Evolutionary conservation across 495 filamentous ascomycete genomes (phyloP).

Genomic region (Talaromyces adpressus): DNA sequence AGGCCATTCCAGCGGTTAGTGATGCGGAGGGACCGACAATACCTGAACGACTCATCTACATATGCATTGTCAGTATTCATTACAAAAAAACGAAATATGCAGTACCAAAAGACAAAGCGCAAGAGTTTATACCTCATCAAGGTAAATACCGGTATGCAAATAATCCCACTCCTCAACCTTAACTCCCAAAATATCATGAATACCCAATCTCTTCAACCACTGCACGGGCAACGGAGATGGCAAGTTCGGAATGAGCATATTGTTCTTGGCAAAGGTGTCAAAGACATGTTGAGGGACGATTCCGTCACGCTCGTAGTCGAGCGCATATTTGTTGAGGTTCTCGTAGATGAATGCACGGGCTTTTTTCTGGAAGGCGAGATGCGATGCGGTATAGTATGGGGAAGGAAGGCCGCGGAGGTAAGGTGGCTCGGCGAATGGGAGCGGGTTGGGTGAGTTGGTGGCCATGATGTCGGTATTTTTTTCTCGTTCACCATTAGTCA

Average conservation of each 20-base stretch:
- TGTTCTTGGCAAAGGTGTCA: constrained; percentile 48
- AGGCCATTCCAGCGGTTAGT: constrained; percentile 62
- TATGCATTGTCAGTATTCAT: background rate
- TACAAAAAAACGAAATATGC: too few relatives aligned
- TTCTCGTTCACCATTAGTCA: background rate
- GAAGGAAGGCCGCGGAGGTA: constrained; percentile 64
- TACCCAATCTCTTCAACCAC: constrained; percentile 58
- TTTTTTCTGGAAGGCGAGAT: constrained; percentile 57
- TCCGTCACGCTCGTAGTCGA: constrained; percentile 60
- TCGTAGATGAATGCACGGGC: constrained; percentile 57
- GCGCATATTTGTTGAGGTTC: constrained; percentile 50
- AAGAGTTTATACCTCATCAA: too few relatives aligned
- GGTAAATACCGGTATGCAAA: constrained; percentile 60
- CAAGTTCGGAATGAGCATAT: constrained; percentile 59
- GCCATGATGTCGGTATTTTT: constrained; percentile 18
- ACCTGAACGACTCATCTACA: constrained; percentile 55
- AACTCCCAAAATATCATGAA: constrained; percentile 59
- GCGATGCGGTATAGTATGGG: constrained; percentile 57
- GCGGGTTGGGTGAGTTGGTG: constrained; percentile 25
- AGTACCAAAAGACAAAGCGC: too few relatives aligned
- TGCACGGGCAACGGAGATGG: constrained; percentile 59
- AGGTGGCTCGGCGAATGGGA: constrained; percentile 71
- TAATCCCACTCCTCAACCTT: constrained; percentile 72
- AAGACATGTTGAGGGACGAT: constrained; percentile 57
- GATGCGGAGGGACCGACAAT: constrained; percentile 51